A percentile compares a stretch with the other conserved stretches of the same genome.
Conservation (phyloP, 805 yeast species). For the Suhomyces sp. region DNA sequence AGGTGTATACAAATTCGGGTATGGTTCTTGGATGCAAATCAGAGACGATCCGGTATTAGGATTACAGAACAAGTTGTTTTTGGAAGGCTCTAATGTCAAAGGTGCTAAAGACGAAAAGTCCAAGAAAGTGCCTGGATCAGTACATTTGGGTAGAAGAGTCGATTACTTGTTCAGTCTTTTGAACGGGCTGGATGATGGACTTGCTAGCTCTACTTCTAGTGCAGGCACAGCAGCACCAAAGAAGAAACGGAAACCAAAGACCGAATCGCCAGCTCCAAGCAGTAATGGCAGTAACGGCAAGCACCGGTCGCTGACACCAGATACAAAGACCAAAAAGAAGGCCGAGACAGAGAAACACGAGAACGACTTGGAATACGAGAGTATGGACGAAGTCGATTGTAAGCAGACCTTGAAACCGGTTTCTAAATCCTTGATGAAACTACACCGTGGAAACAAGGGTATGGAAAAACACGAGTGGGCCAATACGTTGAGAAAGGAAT, state of each 20-base stretch:
- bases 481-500: conserved; percentile 60
- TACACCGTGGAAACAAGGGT: conserved; percentile 71
- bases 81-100: conserved; percentile 38
- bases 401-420: conserved; percentile 62
- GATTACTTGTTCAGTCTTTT: conserved; percentile 78
- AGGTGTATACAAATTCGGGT: conserved; percentile 91
- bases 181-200: conserved; percentile 50
- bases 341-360: conserved; percentile 12
- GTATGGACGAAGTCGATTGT: conserved; percentile 75
- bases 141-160: conserved; percentile 86
- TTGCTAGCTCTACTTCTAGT: background rate
- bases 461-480: conserved; percentile 79
- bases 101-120: conserved; percentile 23
- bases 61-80: conserved; percentile 76
- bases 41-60: conserved; percentile 94
- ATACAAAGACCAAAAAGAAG: conserved; percentile 15
- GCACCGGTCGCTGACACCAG: conserved; percentile 17
- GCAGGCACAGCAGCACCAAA: conserved; percentile 13
- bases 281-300: conserved; percentile 3
- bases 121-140: conserved; percentile 85
- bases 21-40: conserved; percentile 91
- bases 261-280: conserved; percentile 15
- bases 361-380: conserved; percentile 58
- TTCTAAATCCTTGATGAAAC: conserved; percentile 58
- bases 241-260: conserved; percentile 17